phyloP scores from a whole-genome alignment of 2,329 filamentous ascomycete species.

The Nemania sp. region DNA sequence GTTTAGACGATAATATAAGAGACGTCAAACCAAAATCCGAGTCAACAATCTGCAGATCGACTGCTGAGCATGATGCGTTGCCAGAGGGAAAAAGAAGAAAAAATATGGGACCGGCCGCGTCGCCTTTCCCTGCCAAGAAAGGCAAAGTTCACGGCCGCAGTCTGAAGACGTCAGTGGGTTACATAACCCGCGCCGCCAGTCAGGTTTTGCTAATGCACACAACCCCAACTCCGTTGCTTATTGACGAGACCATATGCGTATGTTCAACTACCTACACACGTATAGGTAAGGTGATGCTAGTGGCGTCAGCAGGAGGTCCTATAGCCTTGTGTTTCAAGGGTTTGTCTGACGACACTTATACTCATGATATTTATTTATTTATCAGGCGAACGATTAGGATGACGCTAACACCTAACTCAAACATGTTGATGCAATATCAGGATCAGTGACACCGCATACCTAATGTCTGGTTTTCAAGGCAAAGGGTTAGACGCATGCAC shows the following conservation, averaged over 20 bases:
- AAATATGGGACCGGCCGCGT: slow-evolving; percentile 32
- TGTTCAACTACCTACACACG: background rate
- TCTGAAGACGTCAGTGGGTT: slow-evolving; percentile 31
- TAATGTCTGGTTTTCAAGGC: background rate
- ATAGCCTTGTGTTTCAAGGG: background rate
- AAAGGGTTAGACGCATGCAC: background rate
- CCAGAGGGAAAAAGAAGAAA: slow-evolving; percentile 13
- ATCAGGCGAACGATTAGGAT: background rate
- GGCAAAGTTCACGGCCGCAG: slow-evolving; percentile 11
- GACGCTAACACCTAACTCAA: slow-evolving; percentile 2
- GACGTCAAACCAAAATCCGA: slow-evolving; percentile 19
- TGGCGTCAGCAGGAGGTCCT: slow-evolving; percentile 12
- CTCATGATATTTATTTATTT: background rate
- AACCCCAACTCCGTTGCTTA: background rate
- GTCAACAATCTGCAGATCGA: slow-evolving; percentile 13
- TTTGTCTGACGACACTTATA: background rate
- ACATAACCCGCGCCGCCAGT: slow-evolving; percentile 7
- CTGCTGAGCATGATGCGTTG: slow-evolving; percentile 1
- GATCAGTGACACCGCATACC: background rate
- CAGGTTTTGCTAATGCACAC: background rate
- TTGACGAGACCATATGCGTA: background rate
- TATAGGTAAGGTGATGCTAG: background rate
- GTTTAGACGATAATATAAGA: background rate
- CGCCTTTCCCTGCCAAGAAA: slow-evolving; percentile 28
- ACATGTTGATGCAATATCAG: background rate